Base-by-base conservation (phyloP, 805 yeast species). In the Brettanomyces bruxellensis region DNA sequence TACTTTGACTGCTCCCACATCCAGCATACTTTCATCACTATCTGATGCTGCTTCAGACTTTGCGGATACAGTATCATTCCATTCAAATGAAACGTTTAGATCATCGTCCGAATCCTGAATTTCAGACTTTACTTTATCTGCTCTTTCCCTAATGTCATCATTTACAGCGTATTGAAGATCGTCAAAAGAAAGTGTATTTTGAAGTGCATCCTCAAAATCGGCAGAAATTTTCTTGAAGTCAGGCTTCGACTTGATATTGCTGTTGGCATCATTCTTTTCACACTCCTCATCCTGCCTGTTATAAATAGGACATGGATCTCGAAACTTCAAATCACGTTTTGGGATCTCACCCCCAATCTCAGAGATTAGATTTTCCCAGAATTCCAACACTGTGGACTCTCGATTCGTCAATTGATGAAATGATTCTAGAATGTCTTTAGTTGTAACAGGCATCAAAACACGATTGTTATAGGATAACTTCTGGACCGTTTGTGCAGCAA, bases 211-310 rank as follows among this genome's bases (percentile, higher is more conserved):
- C 3, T 40, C 23, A 22, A 40, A 40, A 28, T 40, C 42, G 11
- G 28, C n/a, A 1, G 34, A 3, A 3, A 7, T 28, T 28, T 28
- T 28, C 32, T 28, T 9, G 11, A 28, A 28, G 32, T 28, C 32
- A 28, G 11, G 32, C 11, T 9, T 28, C 11, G 32, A 28, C 11
- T 28, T 28, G 9, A 28, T 28, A 6, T 28, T 28, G 9, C 11
- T 9, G 32, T 28, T 28, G 32, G 11, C 41, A 14, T 7, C 8
- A 7, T 38, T 25, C 41, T 18, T 12, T 23, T 12, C 25, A 18
- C 18, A 9, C 34, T 40, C 42, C 34, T 13, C 14, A 25, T 40
- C 42, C 42, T 40, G 42, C n/a, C n/a, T 13, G n/a, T 40, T 40
- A 11, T 25, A 25, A 25, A 38, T 13, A 38, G n/a, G n/a, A 18